These are phyloP conservation scores for Penicillium taxi DNA, from an alignment of 495 filamentous ascomycete species.

Conservation along the genomic window DNA sequence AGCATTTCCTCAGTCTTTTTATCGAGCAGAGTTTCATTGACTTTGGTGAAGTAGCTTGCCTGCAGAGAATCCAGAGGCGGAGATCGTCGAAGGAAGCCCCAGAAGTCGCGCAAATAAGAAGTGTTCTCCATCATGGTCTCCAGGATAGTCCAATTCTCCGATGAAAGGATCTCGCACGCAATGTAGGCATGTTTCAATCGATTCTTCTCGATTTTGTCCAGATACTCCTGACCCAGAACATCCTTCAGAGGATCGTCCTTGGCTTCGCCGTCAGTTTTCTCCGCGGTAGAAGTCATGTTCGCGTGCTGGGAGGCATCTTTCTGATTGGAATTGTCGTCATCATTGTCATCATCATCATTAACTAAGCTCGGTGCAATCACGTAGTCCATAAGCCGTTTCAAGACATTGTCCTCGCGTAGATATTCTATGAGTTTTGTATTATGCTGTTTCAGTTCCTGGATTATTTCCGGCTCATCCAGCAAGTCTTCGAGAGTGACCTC, in stretches of 20 bases:
- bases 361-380: constrained; percentile 69
- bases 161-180: constrained; percentile 86
- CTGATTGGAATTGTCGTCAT: constrained; percentile 40
- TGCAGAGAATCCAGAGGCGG: constrained; percentile 83
- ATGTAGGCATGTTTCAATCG: constrained; percentile 86
- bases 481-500: constrained; percentile 93
- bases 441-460: constrained; percentile 96
- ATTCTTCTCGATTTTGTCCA: constrained; percentile 75
- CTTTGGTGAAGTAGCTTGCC: constrained; percentile 96
- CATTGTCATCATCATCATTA: constrained; percentile 55
- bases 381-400: constrained; percentile 83
- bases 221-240: constrained; percentile 47
- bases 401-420: constrained; percentile 76
- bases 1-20: constrained; percentile 98
- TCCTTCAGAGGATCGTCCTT: constrained; percentile 37
- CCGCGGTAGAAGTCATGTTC: constrained; percentile 23
- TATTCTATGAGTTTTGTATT: constrained; percentile 98
- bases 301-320: constrained; percentile 31
- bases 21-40: constrained; percentile 92
- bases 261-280: constrained; percentile 8
- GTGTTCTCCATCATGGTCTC: constrained; percentile 86
- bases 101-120: constrained; percentile 70
- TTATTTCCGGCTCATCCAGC: constrained; percentile 88
- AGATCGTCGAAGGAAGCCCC: constrained; percentile 75
- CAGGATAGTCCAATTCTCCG: constrained; percentile 92